Evolutionary conservation across 306 rosid genomes (phyloP).

Genomic region (Medicago truncatula): MtrunA17r5.0-ANR NC_053043.1:19735001-19735500

Average conservation of each 20-base stretch:
- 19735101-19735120: constrained; percentile 47
- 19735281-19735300: constrained; percentile 53
- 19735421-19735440: too few relatives aligned
- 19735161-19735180: constrained; percentile 44
- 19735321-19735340: not conserved
- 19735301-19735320: constrained; percentile 54
- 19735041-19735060: constrained; percentile 60
- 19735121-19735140: constrained; percentile 62
- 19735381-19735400: too few relatives aligned
- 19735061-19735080: constrained; percentile 22
- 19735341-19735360: too few relatives aligned
- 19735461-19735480: too few relatives aligned
- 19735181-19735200: constrained; percentile 35
- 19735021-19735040: constrained; percentile 55
- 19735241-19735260: constrained; percentile 45
- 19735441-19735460: too few relatives aligned
- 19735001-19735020: constrained; percentile 30
- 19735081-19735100: constrained; percentile 25
- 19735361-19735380: too few relatives aligned
- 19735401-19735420: too few relatives aligned
- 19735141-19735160: constrained; percentile 45
- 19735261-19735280: constrained; percentile 59
- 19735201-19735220: constrained; percentile 40
- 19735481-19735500: too few relatives aligned
- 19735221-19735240: constrained; percentile 17